A percentile compares a stretch with the other conserved stretches of the same genome.
Evolutionary conservation across 805 yeast genomes (phyloP).

Genomic region (Wickerhamiella bombiphila): DNA sequence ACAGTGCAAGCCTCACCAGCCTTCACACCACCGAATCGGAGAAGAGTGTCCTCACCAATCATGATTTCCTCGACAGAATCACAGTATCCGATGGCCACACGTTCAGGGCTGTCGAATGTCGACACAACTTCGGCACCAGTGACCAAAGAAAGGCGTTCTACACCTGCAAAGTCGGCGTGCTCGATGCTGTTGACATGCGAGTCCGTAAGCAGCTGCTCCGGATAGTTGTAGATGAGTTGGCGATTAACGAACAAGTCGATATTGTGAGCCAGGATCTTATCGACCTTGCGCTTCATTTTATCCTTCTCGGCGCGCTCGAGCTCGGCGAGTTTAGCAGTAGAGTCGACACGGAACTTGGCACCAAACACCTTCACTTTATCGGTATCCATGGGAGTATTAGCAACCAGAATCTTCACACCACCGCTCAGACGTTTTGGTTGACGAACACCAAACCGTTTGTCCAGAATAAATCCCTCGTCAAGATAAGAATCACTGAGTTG

Average conservation of each 20-base stretch:
- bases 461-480: constrained; percentile 89
- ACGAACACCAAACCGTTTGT: constrained; percentile 83
- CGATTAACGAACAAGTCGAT: constrained; percentile 87
- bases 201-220: constrained; percentile 88
- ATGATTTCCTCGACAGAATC: constrained; percentile 79
- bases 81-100: constrained; percentile 76
- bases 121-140: constrained; percentile 98
- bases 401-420: constrained; percentile 76
- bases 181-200: constrained; percentile 80
- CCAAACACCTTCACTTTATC: constrained; percentile 97
- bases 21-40: constrained; percentile 88
- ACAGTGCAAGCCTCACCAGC: constrained; percentile 95
- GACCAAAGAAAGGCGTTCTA: constrained; percentile 87
- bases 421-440: constrained; percentile 69
- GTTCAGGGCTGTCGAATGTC: constrained; percentile 84
- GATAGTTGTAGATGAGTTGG: constrained; percentile 94
- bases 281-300: constrained; percentile 83
- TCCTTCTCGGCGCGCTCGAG: constrained; percentile 86
- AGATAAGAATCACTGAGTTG: constrained; percentile 78
- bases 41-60: constrained; percentile 83
- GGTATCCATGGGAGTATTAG: constrained; percentile 87
- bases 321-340: constrained; percentile 86
- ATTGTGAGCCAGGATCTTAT: constrained; percentile 74
- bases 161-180: constrained; percentile 97
- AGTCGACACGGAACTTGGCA: constrained; percentile 92